Base-by-base conservation (phyloP, 179 eudicot species). In the Beta corolliflora region DNA sequence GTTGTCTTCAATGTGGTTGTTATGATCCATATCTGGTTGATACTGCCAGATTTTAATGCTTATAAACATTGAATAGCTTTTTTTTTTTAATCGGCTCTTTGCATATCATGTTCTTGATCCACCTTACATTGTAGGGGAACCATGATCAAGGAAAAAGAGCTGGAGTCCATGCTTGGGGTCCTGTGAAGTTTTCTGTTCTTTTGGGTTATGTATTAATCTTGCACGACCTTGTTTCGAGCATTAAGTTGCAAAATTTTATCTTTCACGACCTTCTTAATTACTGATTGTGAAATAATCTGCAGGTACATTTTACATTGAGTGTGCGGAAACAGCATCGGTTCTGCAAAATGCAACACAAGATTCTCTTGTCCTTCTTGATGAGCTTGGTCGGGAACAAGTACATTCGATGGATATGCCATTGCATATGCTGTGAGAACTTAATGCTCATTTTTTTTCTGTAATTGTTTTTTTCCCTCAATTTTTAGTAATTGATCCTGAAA, bases 281-380 rank as follows among this genome's bases (percentile, higher is more conserved):
- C 48, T 69, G 25, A 77, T 68, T 52, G 45, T 44, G 23, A 69
- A 67, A 60, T 55, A 54, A 73, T 73, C 54, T 89, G 87, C 83
- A 97, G 99, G 99, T 87, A 97, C 99, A 36, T 97, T 97, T 84
- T 89, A 93, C 71, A 87, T 97, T 83, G 99, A 97, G 86, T 97
- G 99, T 89, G 91, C 95, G 64, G 99, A 97, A 89, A 97, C 99
- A 69, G 99, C 99, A 83, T 91, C 99, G 31, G 98, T 97, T 85
- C 91, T 97, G 84, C 92, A 88, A 86, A 91, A 92, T 83, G 98
- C 99, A 21, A 92, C 99, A 10, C 92, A 85, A 78, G 92, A 94
- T 89, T 97, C 99, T 54, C 93, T 97, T 75, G 99, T 97, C 66
- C 91, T 97, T 77, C 97, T 97, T 80, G 99, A 97, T 83, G 99